Conservation (phyloP, 805 yeast genomes). For the Schwanniomyces pseudopolymorphus region DNA sequence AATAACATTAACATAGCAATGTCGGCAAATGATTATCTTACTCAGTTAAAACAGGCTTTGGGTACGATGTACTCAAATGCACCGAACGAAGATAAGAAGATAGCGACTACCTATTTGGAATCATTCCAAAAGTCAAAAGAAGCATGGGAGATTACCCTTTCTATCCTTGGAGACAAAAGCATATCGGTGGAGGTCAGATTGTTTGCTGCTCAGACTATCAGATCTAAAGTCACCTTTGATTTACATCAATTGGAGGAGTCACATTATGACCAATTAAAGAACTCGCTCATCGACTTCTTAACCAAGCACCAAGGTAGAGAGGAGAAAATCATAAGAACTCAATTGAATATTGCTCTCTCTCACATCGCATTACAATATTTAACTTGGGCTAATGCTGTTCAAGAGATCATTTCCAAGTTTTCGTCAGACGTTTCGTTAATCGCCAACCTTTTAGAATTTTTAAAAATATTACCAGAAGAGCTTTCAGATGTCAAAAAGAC, state of each 20-base stretch:
- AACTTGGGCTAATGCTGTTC: conserved; percentile 69
- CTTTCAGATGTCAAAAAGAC: conserved; percentile 73
- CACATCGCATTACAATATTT: conserved; percentile 77
- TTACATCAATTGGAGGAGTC: conserved; percentile 69
- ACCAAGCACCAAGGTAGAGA: conserved; percentile 36
- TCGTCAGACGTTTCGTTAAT: conserved; percentile 37
- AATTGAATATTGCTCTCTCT: conserved; percentile 77
- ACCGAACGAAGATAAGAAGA: conserved; percentile 45
- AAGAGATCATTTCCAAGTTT: conserved; percentile 59
- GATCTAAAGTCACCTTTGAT: conserved; percentile 84
- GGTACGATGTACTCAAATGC: conserved; percentile 47
- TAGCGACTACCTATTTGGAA: conserved; percentile 61
- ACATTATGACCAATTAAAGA: conserved; percentile 61
- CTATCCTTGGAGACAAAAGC: conserved; percentile 42
- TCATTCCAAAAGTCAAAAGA: conserved; percentile 76
- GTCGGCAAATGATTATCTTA: conserved; percentile 12
- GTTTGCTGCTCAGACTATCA: conserved; percentile 88
- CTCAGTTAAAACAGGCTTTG: conserved; percentile 45
- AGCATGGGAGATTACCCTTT: conserved; percentile 77
- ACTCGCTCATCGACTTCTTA: conserved; percentile 61
- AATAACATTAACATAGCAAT: neutral
- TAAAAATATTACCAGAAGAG: conserved; percentile 90
- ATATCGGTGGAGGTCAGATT: conserved; percentile 59
- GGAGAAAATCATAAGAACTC: conserved; percentile 70
- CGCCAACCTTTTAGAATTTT: conserved; percentile 66